Base-by-base conservation (phyloP, 768 basidiomycete species). In the Lentinula edodes region DNA sequence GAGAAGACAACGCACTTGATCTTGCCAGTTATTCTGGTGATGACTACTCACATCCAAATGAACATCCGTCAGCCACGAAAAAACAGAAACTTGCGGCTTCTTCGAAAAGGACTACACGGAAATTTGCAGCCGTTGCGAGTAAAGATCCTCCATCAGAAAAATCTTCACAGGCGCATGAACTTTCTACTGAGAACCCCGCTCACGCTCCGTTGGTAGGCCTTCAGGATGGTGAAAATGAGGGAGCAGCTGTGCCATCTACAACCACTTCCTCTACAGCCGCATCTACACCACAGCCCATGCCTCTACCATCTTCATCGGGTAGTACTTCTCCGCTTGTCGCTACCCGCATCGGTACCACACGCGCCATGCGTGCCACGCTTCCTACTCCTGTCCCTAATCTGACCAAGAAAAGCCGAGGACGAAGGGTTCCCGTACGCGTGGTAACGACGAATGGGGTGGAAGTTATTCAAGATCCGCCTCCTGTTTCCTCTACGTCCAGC, bases 341-440 rank as follows among this genome's bases (percentile, higher is more conserved):
- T 18, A 41, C 45, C 16, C 59, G 59, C 7, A 60, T 60, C n/a
- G 59, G 59, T 18, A 60, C 59, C 13, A 41, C 46, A 16, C 48
- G 59, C 36, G 51, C 48, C 36, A 60, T 60, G 59, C 48, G 59
- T 20, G 59, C 59, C 18, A 60, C 59, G 18, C 51, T 60, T 51
- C 85, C 84, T 16, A 74, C 84, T 8, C 84, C 85, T 12, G 76
- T 86, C 1, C 83, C 84, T 13, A 81, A 86, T 68, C 74, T 87
- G 59, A 85, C 80, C 57, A 87, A 87, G 75, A 86, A 83, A 67
- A 83, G 82, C 46, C 77, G 85, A 13, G 85, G 85, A 10, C 73
- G 85, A 38, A 80, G 82, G 62, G 85, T 87, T 9, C 85, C 85
- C 59, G 70, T 62, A 60, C 45, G 51, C 34, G 60, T 50, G 16